These are phyloP conservation scores for Fonsecaea monophora DNA, from an alignment of 2,329 filamentous ascomycete species.

Conservation along the genomic window DNA sequence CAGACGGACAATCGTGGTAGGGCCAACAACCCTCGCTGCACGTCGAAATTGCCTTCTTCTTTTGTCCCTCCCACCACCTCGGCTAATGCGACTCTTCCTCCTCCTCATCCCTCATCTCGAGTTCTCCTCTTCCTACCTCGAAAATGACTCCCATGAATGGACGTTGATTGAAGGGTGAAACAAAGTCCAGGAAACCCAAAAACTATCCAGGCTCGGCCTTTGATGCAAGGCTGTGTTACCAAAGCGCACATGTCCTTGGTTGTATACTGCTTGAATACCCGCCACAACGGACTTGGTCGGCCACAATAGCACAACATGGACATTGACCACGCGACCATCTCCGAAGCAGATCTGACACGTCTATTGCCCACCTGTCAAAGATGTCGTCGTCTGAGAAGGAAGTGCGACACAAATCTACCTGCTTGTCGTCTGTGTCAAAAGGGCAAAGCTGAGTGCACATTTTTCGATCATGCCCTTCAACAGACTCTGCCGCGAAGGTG, in stretches of 20 bases:
- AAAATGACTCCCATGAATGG: not conserved
- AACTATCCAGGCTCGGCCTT: constrained; percentile 7
- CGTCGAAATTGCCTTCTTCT: not conserved
- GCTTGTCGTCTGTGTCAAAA: constrained; percentile 42
- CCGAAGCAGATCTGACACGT: constrained; percentile 41
- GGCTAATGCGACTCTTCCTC: constrained; percentile 14
- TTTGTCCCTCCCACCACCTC: not conserved
- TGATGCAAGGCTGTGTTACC: constrained; percentile 31
- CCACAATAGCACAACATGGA: constrained; percentile 33
- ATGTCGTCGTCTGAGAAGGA: constrained; percentile 41
- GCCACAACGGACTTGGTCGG: constrained; percentile 35
- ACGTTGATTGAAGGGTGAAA: constrained; percentile 12
- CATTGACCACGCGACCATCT: constrained; percentile 38
- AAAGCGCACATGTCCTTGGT: constrained; percentile 37
- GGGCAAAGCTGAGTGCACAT: constrained; percentile 43
- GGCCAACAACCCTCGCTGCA: not conserved
- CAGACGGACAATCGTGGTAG: not conserved
- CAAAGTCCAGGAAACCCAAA: not conserved
- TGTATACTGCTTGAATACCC: constrained; percentile 18
- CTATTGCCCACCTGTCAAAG: constrained; percentile 41
- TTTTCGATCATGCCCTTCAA: constrained; percentile 43
- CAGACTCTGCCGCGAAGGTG: constrained; percentile 41
- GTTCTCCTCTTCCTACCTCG: too few species aligned
- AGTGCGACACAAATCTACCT: constrained; percentile 42
- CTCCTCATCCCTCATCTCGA: not conserved